Conservation (phyloP, 108 stramenopile species). For the Stephanodiscus triporus region DNA sequence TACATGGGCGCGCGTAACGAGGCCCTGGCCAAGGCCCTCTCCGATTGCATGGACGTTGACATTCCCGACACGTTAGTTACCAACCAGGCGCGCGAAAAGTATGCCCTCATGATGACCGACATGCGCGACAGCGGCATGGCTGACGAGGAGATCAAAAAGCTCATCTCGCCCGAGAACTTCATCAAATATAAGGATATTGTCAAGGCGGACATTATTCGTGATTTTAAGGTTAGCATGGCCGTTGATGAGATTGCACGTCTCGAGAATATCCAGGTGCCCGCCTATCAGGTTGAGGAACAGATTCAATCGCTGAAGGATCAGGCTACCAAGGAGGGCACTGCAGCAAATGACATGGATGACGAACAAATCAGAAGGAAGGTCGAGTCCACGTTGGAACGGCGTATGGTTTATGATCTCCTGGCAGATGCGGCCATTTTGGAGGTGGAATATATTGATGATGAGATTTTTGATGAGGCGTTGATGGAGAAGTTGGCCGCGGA, state of each 20-base stretch:
- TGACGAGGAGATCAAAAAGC: conserved; percentile 91
- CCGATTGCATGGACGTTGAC: conserved; percentile 73
- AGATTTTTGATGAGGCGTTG: conserved; percentile 73
- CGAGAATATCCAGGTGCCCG: conserved; percentile 80
- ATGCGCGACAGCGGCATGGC: conserved; percentile 87
- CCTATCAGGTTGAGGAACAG: conserved; percentile 86
- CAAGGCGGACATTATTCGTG: conserved; percentile 70
- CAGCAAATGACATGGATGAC: conserved; percentile 72
- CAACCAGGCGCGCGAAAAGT: conserved; percentile 94
- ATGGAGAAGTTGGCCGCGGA: conserved; percentile 84
- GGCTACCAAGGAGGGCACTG: conserved; percentile 50
- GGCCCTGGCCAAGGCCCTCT: conserved; percentile 79
- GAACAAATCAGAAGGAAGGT: conserved; percentile 70
- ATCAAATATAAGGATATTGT: conserved; percentile 92
- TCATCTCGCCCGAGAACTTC: conserved; percentile 93
- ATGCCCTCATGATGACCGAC: conserved; percentile 95
- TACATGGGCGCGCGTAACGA: conserved; percentile 78
- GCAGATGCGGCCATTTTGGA: conserved; percentile 78
- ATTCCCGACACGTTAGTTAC: conserved; percentile 92
- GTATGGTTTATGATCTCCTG: conserved; percentile 82
- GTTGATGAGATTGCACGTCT: conserved; percentile 83
- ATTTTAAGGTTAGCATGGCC: conserved; percentile 88
- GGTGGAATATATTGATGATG: conserved; percentile 68
- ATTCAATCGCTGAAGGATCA: conserved; percentile 78
- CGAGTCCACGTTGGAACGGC: conserved; percentile 76